These are phyloP conservation scores for Artemisia argyi DNA, from an alignment of 129 eudicot species.

Conservation along the genomic window DNA sequence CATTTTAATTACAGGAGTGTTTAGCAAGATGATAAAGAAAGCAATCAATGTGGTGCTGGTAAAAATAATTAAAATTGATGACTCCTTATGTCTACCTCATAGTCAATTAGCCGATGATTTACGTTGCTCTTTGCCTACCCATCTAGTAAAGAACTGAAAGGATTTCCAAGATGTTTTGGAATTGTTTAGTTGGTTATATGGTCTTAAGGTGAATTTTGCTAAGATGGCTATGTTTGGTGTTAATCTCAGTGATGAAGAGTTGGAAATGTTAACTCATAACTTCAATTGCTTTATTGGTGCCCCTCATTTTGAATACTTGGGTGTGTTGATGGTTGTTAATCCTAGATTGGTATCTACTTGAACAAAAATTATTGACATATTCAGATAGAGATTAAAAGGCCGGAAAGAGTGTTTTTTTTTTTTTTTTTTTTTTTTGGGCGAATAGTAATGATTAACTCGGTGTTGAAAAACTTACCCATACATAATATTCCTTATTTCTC, in stretches of 20 bases:
- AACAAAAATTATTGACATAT: neutral
- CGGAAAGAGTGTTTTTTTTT: neutral
- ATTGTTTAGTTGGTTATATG: neutral
- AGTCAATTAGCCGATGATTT: neutral
- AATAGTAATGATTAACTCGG: neutral
- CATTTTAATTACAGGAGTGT: too few relatives aligned
- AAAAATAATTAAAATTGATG: neutral
- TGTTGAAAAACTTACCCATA: neutral
- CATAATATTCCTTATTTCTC: neutral
- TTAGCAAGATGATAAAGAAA: neutral
- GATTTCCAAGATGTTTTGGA: neutral
- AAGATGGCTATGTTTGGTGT: neutral
- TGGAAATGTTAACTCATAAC: neutral
- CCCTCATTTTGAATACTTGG: too few relatives aligned
- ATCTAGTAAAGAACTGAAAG: neutral
- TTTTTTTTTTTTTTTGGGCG: neutral
- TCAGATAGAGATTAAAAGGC: neutral
- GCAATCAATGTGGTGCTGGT: neutral
- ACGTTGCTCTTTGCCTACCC: neutral
- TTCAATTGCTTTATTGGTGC: neutral
- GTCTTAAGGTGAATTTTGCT: neutral
- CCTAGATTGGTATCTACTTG: too few relatives aligned
- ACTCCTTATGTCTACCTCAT: neutral
- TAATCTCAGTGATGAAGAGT: neutral
- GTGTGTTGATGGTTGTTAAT: too few relatives aligned